Conservation (phyloP, 163 green algal genomes). For the Volvox carteri region DNA sequence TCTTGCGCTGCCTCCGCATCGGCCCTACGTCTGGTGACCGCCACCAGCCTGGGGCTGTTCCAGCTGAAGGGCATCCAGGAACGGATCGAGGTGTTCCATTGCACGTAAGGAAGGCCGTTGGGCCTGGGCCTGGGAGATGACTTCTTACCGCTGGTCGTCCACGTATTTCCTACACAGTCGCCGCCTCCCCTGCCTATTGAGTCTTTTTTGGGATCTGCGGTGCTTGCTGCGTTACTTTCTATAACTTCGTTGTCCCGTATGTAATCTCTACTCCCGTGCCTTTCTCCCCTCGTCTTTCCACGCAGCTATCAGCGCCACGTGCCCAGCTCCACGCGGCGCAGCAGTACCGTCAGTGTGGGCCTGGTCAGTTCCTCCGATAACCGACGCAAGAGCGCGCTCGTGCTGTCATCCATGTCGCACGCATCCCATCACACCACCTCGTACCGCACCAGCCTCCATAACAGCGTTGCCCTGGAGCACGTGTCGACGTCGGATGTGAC, state of each 20-base stretch:
- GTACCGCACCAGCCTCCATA: constrained; percentile 27
- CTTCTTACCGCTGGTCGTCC: no score
- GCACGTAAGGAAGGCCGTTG: constrained; percentile 33
- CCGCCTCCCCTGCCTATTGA: no score
- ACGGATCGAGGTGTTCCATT: constrained; percentile 64
- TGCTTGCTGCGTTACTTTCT: no score
- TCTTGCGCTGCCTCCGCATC: constrained; percentile 30
- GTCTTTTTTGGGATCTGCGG: no score
- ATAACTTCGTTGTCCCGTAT: no score
- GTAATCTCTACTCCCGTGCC: no score
- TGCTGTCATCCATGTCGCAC: constrained; percentile 45
- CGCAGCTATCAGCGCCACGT: constrained; percentile 50
- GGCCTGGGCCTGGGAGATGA: background rate
- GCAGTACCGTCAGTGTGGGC: constrained; percentile 20
- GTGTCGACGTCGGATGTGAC: background rate
- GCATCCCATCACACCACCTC: constrained; percentile 24
- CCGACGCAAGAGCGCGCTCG: constrained; percentile 17
- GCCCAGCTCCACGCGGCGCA: constrained; percentile 39
- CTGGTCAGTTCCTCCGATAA: constrained; percentile 32
- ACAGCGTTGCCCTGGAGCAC: constrained; percentile 32
- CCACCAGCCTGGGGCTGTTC: constrained; percentile 34
- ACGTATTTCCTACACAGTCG: no score
- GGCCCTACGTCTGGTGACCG: constrained; percentile 20
- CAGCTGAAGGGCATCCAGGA: constrained; percentile 61
- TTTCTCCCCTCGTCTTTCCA: no score